Evolutionary conservation across 805 yeast genomes (phyloP).

Genomic region (Myxozyma melibiosi): DNA sequence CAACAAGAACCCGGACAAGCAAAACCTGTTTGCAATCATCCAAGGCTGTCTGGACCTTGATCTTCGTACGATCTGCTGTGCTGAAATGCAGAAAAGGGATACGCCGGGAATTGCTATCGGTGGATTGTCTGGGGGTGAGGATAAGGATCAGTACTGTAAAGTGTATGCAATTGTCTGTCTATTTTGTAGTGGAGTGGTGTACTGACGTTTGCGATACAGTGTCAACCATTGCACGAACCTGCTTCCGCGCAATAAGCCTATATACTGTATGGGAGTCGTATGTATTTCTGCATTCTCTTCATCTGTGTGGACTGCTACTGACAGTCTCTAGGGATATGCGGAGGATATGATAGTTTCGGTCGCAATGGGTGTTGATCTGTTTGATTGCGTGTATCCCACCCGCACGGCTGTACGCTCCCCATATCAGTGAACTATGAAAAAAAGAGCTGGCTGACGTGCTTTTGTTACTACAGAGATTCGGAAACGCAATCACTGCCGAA

Average conservation of each 20-base stretch:
- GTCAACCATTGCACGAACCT: slow-evolving; percentile 47
- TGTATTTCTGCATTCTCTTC: background rate
- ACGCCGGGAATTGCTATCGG: slow-evolving; percentile 54
- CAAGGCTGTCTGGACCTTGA: slow-evolving; percentile 51
- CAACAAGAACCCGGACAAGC: slow-evolving; percentile 48
- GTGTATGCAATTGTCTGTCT: slow-evolving; percentile 31
- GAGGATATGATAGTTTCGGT: slow-evolving; percentile 51
- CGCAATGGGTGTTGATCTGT: slow-evolving; percentile 51
- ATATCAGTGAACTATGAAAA: background rate
- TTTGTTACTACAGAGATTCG: slow-evolving; percentile 43
- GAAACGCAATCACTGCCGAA: slow-evolving; percentile 47
- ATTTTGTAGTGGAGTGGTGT: background rate
- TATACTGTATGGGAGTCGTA: slow-evolving; percentile 51
- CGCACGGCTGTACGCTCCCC: slow-evolving; percentile 43
- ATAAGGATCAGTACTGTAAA: slow-evolving; percentile 46
- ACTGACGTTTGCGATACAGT: slow-evolving; percentile 3
- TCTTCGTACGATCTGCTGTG: slow-evolving; percentile 46
- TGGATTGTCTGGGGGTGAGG: slow-evolving; percentile 53
- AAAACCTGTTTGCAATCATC: slow-evolving; percentile 49
- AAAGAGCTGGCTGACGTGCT: background rate
- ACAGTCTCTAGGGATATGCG: slow-evolving; percentile 44
- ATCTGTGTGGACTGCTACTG: background rate
- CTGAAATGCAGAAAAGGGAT: slow-evolving; percentile 48
- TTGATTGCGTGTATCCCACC: slow-evolving; percentile 52
- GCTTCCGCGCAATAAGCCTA: slow-evolving; percentile 47